Percentiles rank a stretch among this genome's conserved stretches.
Conservation (phyloP, 768 basidiomycete species). For the Ramaria sp. region DNA sequence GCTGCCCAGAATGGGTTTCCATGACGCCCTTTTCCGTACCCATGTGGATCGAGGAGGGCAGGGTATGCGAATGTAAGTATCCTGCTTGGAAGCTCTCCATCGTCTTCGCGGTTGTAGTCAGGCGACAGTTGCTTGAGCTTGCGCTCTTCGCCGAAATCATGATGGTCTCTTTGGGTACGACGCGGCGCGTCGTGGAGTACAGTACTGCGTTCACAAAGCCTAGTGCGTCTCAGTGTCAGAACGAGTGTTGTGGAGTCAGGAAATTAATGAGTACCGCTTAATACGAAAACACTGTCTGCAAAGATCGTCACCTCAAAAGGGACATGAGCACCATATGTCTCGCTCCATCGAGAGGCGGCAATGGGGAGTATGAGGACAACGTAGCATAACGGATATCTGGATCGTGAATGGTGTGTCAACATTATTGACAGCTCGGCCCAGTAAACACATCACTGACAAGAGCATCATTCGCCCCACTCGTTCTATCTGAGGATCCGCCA, state of each 20-base stretch:
- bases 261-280: conserved; percentile 16
- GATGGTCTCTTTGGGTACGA: neutral
- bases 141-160: no score
- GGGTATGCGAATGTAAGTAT: no score
- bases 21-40: neutral
- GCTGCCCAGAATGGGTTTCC: neutral
- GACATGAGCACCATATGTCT: conserved; percentile 32
- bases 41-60: neutral
- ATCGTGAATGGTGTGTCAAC: neutral
- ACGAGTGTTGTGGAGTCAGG: no score
- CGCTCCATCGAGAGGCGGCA: conserved; percentile 31
- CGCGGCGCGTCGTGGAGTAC: conserved; percentile 20
- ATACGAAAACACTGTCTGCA: conserved; percentile 23
- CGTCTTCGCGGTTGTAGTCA: neutral
- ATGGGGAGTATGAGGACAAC: conserved; percentile 37
- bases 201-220: conserved; percentile 24
- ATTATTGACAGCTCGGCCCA: no score
- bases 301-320: conserved; percentile 27
- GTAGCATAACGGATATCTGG: conserved; percentile 10
- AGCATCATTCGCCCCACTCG: conserved; percentile 43
- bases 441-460: neutral
- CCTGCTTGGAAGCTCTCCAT: neutral
- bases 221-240: no score
- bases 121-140: no score
- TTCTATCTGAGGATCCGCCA: conserved; percentile 22